Conservation (phyloP, 2,329 filamentous ascomycete species). For the Fusarium falciforme region DNA sequence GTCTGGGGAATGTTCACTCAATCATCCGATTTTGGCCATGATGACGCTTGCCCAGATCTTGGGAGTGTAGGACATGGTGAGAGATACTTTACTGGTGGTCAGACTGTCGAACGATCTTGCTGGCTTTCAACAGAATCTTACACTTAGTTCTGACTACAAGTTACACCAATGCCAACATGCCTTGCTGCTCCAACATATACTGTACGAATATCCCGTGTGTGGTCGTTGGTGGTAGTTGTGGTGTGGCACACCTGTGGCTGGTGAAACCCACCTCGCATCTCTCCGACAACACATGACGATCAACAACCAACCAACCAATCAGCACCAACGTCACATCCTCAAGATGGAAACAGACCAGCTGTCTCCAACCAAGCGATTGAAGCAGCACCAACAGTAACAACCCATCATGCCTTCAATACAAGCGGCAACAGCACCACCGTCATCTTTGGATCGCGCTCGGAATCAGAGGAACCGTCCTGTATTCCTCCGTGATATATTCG, state of each 20-base stretch:
- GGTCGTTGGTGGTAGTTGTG: neutral
- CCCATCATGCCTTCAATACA: neutral
- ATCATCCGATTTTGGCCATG: neutral
- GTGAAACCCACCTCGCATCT: neutral
- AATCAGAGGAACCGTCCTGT: slow-evolving; percentile 40
- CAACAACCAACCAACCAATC: neutral
- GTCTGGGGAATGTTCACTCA: neutral
- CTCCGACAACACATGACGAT: slow-evolving; percentile 9
- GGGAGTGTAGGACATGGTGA: neutral
- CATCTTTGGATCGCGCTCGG: slow-evolving; percentile 38
- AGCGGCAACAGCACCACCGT: neutral
- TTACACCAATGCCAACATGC: neutral
- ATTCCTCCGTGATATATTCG: slow-evolving; percentile 60
- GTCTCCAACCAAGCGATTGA: neutral
- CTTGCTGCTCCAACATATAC: neutral
- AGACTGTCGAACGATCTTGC: neutral
- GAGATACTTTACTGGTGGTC: neutral
- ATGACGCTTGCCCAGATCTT: neutral
- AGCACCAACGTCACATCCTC: slow-evolving; percentile 8
- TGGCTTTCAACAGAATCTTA: neutral
- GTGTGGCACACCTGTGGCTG: neutral
- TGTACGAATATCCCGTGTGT: neutral
- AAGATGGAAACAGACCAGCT: slow-evolving; percentile 28
- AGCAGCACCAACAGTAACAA: neutral
- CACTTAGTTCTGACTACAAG: neutral